Evolutionary conservation across 1,284 basidiomycete genomes (phyloP).

Genomic region (Cryptococcus sp.): DNA sequence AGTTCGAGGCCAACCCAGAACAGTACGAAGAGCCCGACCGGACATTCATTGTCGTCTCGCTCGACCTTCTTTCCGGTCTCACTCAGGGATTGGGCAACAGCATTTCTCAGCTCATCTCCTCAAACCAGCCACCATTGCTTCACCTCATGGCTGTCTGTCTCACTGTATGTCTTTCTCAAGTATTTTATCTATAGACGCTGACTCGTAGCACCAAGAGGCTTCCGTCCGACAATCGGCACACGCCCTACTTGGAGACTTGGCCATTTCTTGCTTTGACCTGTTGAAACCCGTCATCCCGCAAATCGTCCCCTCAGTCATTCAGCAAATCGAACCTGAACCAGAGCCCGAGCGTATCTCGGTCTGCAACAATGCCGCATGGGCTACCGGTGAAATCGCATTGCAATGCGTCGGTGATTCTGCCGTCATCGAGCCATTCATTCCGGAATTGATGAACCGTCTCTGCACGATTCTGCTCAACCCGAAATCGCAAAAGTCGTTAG

Average conservation of each 20-base stretch:
- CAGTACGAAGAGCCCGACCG: constrained; percentile 83
- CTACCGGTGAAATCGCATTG: constrained; percentile 92
- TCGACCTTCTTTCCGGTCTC: constrained; percentile 91
- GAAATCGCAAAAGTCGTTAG: constrained; percentile 86
- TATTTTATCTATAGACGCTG: constrained; percentile 17
- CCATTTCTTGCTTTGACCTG: constrained; percentile 79
- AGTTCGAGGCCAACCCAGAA: constrained; percentile 60
- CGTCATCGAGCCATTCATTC: constrained; percentile 77
- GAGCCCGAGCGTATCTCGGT: constrained; percentile 92
- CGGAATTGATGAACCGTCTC: constrained; percentile 77
- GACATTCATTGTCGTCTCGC: constrained; percentile 92
- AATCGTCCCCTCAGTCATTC: constrained; percentile 85
- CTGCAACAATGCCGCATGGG: constrained; percentile 99
- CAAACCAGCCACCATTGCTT: constrained; percentile 69
- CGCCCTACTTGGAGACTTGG: constrained; percentile 94
- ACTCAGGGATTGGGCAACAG: constrained; percentile 86
- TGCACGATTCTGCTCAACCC: constrained; percentile 87
- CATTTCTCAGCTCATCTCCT: constrained; percentile 66
- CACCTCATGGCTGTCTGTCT: constrained; percentile 76
- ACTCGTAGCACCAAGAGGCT: constrained; percentile 70
- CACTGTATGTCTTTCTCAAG: constrained; percentile 50
- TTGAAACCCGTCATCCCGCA: constrained; percentile 77
- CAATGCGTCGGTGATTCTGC: constrained; percentile 57
- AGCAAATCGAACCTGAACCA: constrained; percentile 66
- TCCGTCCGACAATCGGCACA: constrained; percentile 95